These are phyloP conservation scores for Pleurotus giganteus DNA, from an alignment of 768 basidiomycete genomes.

Conservation along the genomic window DNA sequence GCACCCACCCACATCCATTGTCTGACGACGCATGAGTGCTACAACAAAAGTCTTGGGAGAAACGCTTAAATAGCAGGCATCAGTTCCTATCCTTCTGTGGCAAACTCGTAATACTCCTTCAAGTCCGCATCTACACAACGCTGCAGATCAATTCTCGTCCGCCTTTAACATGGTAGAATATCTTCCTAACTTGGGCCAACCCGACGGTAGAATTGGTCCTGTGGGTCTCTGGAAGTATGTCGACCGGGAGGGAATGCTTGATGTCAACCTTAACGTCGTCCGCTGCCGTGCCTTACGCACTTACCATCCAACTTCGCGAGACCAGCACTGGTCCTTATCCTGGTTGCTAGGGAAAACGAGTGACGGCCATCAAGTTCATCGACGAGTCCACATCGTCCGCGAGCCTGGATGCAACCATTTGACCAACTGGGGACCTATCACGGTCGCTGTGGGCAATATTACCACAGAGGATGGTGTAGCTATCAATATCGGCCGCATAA, in stretches of 20 bases:
- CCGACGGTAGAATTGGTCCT: background rate
- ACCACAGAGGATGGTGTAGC: constrained; percentile 4
- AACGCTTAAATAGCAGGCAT: constrained; percentile 5
- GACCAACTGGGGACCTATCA: constrained; percentile 27
- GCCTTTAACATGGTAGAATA: constrained; percentile 1
- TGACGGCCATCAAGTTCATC: constrained; percentile 15
- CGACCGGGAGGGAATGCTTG: constrained; percentile 2
- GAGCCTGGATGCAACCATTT: constrained; percentile 18
- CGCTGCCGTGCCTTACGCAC: constrained; percentile 6
- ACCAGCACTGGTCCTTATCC: constrained; percentile 18
- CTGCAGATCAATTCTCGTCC: background rate
- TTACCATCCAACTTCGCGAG: background rate
- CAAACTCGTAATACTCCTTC: background rate
- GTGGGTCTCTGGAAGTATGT: constrained; percentile 7
- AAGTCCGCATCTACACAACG: background rate
- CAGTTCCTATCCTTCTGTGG: background rate
- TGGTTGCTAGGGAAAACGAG: constrained; percentile 18
- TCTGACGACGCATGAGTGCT: background rate
- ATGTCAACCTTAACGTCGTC: constrained; percentile 7
- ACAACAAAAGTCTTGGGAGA: background rate
- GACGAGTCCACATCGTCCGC: constrained; percentile 18
- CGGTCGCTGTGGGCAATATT: constrained; percentile 13
- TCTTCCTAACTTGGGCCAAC: constrained; percentile 4
- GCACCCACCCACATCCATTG: constrained; percentile 4
- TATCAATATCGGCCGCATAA: constrained; percentile 14